phyloP scores from a whole-genome alignment of 495 filamentous ascomycete genomes.

The Hypoxylon cercidicola region DNA sequence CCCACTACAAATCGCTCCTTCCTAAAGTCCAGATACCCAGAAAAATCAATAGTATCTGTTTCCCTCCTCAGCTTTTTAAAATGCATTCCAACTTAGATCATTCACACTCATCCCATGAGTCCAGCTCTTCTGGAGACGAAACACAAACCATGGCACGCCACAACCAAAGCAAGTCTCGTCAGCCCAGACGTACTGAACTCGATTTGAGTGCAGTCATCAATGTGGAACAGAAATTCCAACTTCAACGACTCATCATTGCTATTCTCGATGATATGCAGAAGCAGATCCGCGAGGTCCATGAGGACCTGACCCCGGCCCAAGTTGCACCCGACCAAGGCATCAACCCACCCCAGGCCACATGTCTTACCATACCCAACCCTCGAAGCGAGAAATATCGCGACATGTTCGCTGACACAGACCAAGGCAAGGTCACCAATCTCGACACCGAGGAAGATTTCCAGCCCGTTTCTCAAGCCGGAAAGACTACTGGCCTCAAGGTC shows the following conservation, averaged over 20 bases:
- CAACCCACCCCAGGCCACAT: constrained; percentile 27
- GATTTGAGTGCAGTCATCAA: constrained; percentile 37
- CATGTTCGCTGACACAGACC: constrained; percentile 26
- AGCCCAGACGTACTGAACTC: constrained; percentile 31
- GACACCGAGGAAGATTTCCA: constrained; percentile 22
- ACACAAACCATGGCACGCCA: constrained; percentile 34
- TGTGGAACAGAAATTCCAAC: constrained; percentile 34
- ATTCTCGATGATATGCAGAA: constrained; percentile 62
- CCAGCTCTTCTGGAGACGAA: constrained; percentile 40
- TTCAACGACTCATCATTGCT: constrained; percentile 50
- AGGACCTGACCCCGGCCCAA: constrained; percentile 42
- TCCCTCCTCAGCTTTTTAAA: no score
- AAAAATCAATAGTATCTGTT: no score
- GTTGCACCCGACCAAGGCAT: constrained; percentile 36
- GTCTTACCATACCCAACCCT: constrained; percentile 36
- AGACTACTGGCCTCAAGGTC: no score
- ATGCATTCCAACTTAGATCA: constrained; percentile 11
- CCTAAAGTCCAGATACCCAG: neutral
- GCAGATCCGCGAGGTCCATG: constrained; percentile 58
- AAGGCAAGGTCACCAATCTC: neutral
- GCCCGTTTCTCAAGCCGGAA: neutral
- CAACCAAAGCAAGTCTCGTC: constrained; percentile 1
- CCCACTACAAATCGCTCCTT: no score
- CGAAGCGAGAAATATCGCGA: constrained; percentile 39
- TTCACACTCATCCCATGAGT: constrained; percentile 10